Conservation (phyloP, 371 early-diverging fungal genomes). For the Mortierella sp. region DNA sequence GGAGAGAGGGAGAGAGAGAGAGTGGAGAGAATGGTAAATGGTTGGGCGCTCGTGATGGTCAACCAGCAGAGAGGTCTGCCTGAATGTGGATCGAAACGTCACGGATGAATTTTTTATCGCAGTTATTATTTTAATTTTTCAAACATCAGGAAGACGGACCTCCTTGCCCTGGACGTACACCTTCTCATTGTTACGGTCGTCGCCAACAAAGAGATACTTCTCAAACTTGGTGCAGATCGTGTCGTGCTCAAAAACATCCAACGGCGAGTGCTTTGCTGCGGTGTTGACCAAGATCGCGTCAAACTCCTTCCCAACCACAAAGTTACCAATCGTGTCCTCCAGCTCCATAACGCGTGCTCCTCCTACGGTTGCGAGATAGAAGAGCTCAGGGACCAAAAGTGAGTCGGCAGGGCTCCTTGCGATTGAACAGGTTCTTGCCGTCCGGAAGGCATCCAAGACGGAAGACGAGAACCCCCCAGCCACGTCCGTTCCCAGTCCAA, state of each 20-base stretch:
- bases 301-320: conserved; percentile 86
- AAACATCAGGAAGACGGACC: conserved; percentile 18
- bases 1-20: not conserved
- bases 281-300: conserved; percentile 90
- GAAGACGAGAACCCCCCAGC: conserved; percentile 90
- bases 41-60: not conserved
- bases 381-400: conserved; percentile 74
- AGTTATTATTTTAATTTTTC: not conserved
- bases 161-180: conserved; percentile 46
- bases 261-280: conserved; percentile 49
- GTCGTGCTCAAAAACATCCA: conserved; percentile 69
- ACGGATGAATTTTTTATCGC: not conserved
- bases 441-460: conserved; percentile 88
- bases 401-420: conserved; percentile 52
- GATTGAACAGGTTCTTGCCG: conserved; percentile 80
- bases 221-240: conserved; percentile 49
- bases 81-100: too few species aligned
- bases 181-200: conserved; percentile 48
- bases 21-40: not conserved
- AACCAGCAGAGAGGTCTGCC: not conserved
- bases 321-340: conserved; percentile 82
- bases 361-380: conserved; percentile 92
- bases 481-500: conserved; percentile 95
- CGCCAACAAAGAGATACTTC: conserved; percentile 48
- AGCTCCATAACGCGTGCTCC: conserved; percentile 87